Evolutionary conservation across 192 early-diverging fungal genomes (phyloP).

Genomic region (Cladochytrium replicatum): DNA sequence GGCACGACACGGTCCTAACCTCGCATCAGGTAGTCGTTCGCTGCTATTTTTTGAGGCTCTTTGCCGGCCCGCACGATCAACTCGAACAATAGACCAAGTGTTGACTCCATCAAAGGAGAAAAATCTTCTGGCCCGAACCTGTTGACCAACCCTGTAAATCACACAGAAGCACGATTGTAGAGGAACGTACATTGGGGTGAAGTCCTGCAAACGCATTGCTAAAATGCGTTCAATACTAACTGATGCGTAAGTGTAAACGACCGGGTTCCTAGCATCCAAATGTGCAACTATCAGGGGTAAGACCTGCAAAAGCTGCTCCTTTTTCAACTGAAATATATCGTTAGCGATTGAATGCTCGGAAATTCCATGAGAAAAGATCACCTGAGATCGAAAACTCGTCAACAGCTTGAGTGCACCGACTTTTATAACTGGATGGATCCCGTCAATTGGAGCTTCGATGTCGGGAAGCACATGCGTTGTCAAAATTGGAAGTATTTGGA

Average conservation of each 20-base stretch:
- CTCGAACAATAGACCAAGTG: slow-evolving; percentile 66
- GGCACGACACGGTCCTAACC: slow-evolving; percentile 26
- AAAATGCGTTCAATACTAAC: slow-evolving; percentile 85
- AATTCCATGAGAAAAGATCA: slow-evolving; percentile 10
- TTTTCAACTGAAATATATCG: slow-evolving; percentile 49
- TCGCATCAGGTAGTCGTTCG: slow-evolving; percentile 96
- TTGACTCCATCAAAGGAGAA: no score
- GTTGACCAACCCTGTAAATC: neutral
- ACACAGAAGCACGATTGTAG: no score
- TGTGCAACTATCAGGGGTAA: slow-evolving; percentile 73
- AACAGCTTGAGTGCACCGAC: slow-evolving; percentile 93
- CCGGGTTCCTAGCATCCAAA: slow-evolving; percentile 67
- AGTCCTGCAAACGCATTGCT: slow-evolving; percentile 58
- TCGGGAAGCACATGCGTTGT: slow-evolving; percentile 72
- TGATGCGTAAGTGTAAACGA: slow-evolving; percentile 87
- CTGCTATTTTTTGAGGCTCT: slow-evolving; percentile 85
- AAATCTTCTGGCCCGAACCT: neutral
- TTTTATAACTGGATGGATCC: slow-evolving; percentile 78
- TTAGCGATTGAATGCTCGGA: slow-evolving; percentile 2
- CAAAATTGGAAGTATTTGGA: slow-evolving; percentile 80
- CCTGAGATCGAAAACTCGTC: slow-evolving; percentile 86
- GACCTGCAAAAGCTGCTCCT: slow-evolving; percentile 61
- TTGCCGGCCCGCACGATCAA: slow-evolving; percentile 58
- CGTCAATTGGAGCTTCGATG: slow-evolving; percentile 59
- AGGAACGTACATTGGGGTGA: no score